Percentiles rank a stretch among this genome's conserved stretches.
phyloP scores from a whole-genome alignment of 2,329 filamentous ascomycete genomes.

The Tolypocladium sp. region DNA sequence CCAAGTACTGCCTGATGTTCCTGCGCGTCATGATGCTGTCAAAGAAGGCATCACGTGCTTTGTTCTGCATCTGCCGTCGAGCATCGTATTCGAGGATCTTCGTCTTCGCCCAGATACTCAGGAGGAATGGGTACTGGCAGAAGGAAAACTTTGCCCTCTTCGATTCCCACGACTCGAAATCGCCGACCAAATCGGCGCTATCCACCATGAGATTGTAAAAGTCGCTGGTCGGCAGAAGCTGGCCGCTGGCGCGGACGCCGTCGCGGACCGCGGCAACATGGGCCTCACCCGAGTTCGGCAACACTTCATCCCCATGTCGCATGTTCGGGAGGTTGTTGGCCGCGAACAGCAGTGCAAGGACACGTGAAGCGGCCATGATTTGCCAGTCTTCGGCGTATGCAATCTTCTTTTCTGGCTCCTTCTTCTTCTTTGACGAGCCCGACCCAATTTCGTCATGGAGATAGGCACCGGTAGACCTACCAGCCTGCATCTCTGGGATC shows the following conservation, averaged over 20 bases:
- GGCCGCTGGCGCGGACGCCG: conserved; percentile 35
- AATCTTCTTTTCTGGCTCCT: conserved; percentile 45
- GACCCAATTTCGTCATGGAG: conserved; percentile 68
- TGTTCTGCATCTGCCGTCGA: conserved; percentile 78
- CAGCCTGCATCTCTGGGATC: conserved; percentile 62
- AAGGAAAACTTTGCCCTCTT: conserved; percentile 70
- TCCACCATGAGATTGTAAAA: conserved; percentile 87
- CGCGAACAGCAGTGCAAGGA: conserved; percentile 72
- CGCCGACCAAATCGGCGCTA: conserved; percentile 72
- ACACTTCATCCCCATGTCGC: conserved; percentile 20
- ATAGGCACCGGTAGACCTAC: conserved; percentile 53
- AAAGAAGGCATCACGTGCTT: conserved; percentile 84
- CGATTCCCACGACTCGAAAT: conserved; percentile 83
- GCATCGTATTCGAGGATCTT: conserved; percentile 84
- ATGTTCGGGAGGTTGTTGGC: conserved; percentile 56
- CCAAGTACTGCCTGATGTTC: conserved; percentile 66
- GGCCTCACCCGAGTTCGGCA: conserved; percentile 13
- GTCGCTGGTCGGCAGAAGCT: conserved; percentile 68
- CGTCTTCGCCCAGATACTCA: conserved; percentile 89
- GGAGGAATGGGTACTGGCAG: conserved; percentile 84
- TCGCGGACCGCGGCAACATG: conserved; percentile 12
- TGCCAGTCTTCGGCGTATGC: conserved; percentile 84
- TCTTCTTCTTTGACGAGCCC: conserved; percentile 41
- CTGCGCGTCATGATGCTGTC: conserved; percentile 73
- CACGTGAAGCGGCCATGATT: conserved; percentile 67